Conservation (phyloP, 2,329 filamentous ascomycete genomes). For the Pestalotiopsis sp. region DNA sequence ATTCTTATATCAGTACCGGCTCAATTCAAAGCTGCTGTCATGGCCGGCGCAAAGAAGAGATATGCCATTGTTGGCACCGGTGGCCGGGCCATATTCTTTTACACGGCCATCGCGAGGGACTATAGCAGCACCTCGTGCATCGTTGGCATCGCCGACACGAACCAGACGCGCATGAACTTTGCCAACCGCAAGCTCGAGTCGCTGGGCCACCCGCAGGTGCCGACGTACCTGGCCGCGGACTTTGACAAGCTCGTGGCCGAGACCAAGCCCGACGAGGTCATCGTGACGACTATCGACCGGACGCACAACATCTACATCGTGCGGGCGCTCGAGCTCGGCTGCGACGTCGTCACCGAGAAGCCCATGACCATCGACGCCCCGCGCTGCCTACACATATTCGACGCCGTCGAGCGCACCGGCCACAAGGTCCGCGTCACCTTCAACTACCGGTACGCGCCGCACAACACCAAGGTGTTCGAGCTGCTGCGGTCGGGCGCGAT, state of each 20-base stretch:
- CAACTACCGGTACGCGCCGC: slow-evolving; percentile 67
- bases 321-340: slow-evolving; percentile 57
- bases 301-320: slow-evolving; percentile 63
- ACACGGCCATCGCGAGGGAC: slow-evolving; percentile 55
- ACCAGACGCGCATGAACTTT: slow-evolving; percentile 58
- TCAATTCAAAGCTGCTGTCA: slow-evolving; percentile 2
- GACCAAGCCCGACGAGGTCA: slow-evolving; percentile 59
- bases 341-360: slow-evolving; percentile 63
- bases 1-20: background rate
- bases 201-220: slow-evolving; percentile 48
- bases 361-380: slow-evolving; percentile 63
- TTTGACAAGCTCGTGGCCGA: slow-evolving; percentile 61
- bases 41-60: slow-evolving; percentile 33
- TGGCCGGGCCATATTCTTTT: slow-evolving; percentile 61
- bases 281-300: slow-evolving; percentile 63
- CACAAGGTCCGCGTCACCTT: slow-evolving; percentile 57
- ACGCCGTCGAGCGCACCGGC: slow-evolving; percentile 50
- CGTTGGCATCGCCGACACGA: slow-evolving; percentile 60
- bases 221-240: slow-evolving; percentile 52
- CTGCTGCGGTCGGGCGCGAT: slow-evolving; percentile 54
- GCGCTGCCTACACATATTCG: slow-evolving; percentile 54
- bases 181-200: slow-evolving; percentile 49
- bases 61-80: slow-evolving; percentile 62
- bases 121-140: slow-evolving; percentile 51
- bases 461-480: slow-evolving; percentile 61